Conservation (phyloP, 495 filamentous ascomycete species). For the Neurospora terricola region DNA sequence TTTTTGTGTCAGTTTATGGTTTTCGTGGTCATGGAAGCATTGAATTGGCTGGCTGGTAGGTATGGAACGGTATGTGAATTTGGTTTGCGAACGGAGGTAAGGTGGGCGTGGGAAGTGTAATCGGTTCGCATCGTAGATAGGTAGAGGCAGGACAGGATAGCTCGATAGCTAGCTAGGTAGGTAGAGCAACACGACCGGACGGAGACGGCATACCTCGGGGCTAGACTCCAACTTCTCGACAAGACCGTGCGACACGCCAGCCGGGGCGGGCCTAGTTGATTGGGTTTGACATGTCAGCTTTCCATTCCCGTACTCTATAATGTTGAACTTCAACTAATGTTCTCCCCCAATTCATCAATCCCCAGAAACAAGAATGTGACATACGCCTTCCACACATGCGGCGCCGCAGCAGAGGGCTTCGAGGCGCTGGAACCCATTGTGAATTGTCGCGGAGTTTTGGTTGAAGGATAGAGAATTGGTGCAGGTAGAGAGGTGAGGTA, state of each 20-base stretch:
- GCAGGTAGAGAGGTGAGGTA: background rate
- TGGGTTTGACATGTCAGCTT: constrained; percentile 1
- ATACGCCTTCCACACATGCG: constrained; percentile 41
- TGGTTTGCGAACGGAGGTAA: background rate
- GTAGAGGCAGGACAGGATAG: background rate
- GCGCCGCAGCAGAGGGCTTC: constrained; percentile 30
- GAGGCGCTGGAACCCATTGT: constrained; percentile 42
- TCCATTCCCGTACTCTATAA: background rate
- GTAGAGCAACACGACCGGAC: background rate
- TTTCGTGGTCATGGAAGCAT: background rate
- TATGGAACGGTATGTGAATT: background rate
- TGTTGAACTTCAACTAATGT: background rate
- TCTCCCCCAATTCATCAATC: background rate
- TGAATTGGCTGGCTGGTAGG: background rate
- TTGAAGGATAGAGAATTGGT: background rate
- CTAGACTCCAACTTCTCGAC: constrained; percentile 72
- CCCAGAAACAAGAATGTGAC: constrained; percentile 7
- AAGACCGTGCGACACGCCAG: constrained; percentile 79
- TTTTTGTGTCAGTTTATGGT: background rate
- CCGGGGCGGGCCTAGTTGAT: constrained; percentile 57
- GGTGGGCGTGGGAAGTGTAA: background rate
- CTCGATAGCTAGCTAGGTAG: background rate
- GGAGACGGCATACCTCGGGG: constrained; percentile 56
- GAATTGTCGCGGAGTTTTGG: background rate
- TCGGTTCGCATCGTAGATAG: background rate